Evolutionary conservation across 352 stramenopile species (phyloP).

Genomic region (Elongisporangium senticosum): DNA sequence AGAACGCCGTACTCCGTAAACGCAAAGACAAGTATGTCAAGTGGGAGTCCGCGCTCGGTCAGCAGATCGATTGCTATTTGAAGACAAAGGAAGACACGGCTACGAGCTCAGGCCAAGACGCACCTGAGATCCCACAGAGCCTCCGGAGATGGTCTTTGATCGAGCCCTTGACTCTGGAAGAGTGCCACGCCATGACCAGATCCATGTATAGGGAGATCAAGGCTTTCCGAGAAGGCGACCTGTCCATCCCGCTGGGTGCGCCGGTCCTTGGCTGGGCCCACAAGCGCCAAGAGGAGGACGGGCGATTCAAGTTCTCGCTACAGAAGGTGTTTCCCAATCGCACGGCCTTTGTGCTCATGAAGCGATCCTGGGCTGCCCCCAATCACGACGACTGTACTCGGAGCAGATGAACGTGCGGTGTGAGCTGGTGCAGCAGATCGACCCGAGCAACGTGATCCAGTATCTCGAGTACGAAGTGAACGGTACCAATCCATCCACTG

Average conservation of each 20-base stretch:
- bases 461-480: slow-evolving; percentile 29
- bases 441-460: background rate
- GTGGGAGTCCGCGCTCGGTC: background rate
- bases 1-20: background rate
- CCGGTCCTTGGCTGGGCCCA: slow-evolving; percentile 39
- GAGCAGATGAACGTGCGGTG: slow-evolving; percentile 27
- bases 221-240: slow-evolving; percentile 42
- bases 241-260: slow-evolving; percentile 25
- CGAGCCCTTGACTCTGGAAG: slow-evolving; percentile 29
- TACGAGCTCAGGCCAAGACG: too few relatives aligned
- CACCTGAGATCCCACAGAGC: too few relatives aligned
- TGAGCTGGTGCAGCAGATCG: background rate
- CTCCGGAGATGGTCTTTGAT: slow-evolving; percentile 10
- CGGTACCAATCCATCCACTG: slow-evolving; percentile 9
- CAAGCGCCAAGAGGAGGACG: slow-evolving; percentile 26
- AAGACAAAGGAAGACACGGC: too few relatives aligned
- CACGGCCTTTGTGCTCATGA: slow-evolving; percentile 32
- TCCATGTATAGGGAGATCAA: slow-evolving; percentile 40
- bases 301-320: slow-evolving; percentile 38
- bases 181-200: slow-evolving; percentile 41
- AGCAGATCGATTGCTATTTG: background rate
- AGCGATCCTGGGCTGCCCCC: slow-evolving; percentile 17
- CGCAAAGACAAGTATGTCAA: background rate
- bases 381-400: slow-evolving; percentile 21
- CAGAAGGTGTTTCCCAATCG: slow-evolving; percentile 37